Conservation (phyloP, 2,329 filamentous ascomycete genomes). For the Rutstroemia sp. region DNA sequence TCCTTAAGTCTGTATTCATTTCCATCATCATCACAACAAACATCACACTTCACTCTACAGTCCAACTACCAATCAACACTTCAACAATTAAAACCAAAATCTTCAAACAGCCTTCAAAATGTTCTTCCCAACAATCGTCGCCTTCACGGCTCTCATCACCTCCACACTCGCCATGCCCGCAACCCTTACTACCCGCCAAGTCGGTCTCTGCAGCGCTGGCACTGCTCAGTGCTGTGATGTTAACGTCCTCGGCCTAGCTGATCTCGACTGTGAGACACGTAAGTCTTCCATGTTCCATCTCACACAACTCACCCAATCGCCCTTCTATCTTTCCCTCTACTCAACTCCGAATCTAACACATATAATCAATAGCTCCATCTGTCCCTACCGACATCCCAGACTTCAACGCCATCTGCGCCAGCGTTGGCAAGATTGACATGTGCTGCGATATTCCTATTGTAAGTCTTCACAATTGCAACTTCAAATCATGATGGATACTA, state of each 20-base stretch:
- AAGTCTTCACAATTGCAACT: background rate
- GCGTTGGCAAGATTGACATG: slow-evolving; percentile 33
- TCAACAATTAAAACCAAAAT: background rate
- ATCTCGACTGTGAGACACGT: slow-evolving; percentile 50
- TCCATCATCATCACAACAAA: background rate
- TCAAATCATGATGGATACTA: background rate
- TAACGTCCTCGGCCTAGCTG: slow-evolving; percentile 49
- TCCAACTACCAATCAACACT: background rate
- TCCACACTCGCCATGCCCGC: slow-evolving; percentile 23
- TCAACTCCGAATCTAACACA: background rate
- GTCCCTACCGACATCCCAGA: slow-evolving; percentile 36
- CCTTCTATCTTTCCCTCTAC: background rate
- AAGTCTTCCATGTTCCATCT: slow-evolving; percentile 24
- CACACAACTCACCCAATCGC: too few relatives aligned
- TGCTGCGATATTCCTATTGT: slow-evolving; percentile 48
- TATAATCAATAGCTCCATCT: slow-evolving; percentile 27
- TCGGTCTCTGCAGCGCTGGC: slow-evolving; percentile 11
- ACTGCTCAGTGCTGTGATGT: slow-evolving; percentile 52
- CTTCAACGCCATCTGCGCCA: slow-evolving; percentile 22
- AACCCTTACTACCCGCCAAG: slow-evolving; percentile 7
- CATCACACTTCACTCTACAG: background rate
- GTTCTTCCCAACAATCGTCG: slow-evolving; percentile 5
- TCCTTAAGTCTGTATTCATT: background rate
- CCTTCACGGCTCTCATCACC: slow-evolving; percentile 22
- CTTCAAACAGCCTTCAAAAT: slow-evolving; percentile 13